A percentile compares a stretch with the other conserved stretches of the same genome.
Conservation (phyloP, 208 protist genomes). For the Leishmania major region DNA sequence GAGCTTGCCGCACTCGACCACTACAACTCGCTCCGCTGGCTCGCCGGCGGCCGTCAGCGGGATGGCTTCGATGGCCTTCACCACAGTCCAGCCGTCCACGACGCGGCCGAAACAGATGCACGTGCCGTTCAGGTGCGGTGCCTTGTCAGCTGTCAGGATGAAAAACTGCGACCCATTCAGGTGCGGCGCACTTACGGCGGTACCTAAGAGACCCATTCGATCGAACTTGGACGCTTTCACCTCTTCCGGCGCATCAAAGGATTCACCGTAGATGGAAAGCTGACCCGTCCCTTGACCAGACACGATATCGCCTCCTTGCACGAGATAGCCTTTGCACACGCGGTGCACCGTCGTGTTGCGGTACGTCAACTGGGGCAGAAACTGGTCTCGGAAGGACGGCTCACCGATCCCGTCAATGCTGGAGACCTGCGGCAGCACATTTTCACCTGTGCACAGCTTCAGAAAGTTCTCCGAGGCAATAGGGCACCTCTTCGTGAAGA, state of each 20-base stretch:
- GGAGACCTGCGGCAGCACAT: constrained; percentile 61
- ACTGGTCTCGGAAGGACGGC: constrained; percentile 76
- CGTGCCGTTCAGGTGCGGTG: constrained; percentile 88
- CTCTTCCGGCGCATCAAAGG: constrained; percentile 95
- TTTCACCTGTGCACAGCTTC: constrained; percentile 89
- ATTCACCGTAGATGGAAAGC: constrained; percentile 97
- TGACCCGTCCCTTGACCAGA: constrained; percentile 92
- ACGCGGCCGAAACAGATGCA: constrained; percentile 97
- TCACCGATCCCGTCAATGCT: constrained; percentile 62
- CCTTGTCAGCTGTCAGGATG: constrained; percentile 74
- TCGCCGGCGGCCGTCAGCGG: constrained; percentile 45
- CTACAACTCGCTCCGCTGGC: constrained; percentile 39
- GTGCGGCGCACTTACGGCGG: constrained; percentile 97
- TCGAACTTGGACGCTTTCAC: constrained; percentile 90
- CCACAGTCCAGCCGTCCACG: constrained; percentile 76
- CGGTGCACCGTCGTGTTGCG: constrained; percentile 91
- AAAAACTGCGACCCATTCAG: constrained; percentile 97
- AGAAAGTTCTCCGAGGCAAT: constrained; percentile 86
- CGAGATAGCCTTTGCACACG: constrained; percentile 89
- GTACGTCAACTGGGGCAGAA: constrained; percentile 91
- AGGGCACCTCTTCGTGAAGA: constrained; percentile 79
- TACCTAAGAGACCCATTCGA: constrained; percentile 93
- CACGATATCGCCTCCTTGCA: constrained; percentile 92
- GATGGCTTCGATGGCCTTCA: constrained; percentile 79
- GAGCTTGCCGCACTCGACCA: constrained; percentile 74